Evolutionary conservation across 2,329 filamentous ascomycete species (phyloP).

Genomic region (Pseudogymnoascus sp.): DNA sequence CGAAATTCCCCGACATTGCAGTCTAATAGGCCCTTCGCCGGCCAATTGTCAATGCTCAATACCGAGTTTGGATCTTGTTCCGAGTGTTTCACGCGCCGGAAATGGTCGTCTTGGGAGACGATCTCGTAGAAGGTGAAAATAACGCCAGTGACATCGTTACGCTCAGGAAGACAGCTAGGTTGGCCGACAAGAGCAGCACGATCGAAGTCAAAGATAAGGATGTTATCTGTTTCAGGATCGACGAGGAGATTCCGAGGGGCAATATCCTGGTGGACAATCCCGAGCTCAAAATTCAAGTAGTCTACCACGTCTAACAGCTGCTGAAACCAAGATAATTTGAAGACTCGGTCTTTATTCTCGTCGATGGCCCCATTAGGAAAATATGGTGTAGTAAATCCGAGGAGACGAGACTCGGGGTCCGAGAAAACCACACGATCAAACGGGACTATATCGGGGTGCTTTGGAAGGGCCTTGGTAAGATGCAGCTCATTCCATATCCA

Average conservation of each 20-base stretch:
- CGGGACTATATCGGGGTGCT: conserved; percentile 32
- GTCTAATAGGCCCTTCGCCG: neutral
- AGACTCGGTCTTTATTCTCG: conserved; percentile 25
- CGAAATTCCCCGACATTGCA: neutral
- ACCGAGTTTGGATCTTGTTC: neutral
- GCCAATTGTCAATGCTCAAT: neutral
- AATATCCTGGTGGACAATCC: conserved; percentile 35
- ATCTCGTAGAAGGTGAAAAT: conserved; percentile 20
- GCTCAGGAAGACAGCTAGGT: conserved; percentile 14
- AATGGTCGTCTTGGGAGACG: conserved; percentile 17
- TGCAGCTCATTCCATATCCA: conserved; percentile 32
- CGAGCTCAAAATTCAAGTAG: conserved; percentile 32
- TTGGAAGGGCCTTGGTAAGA: conserved; percentile 30
- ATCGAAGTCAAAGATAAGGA: conserved; percentile 35
- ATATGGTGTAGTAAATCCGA: conserved; percentile 33
- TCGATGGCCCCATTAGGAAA: conserved; percentile 31
- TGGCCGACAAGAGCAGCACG: conserved; percentile 21
- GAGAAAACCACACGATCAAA: conserved; percentile 32
- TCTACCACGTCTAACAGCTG: conserved; percentile 34
- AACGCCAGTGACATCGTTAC: conserved; percentile 24
- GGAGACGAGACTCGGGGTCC: conserved; percentile 26
- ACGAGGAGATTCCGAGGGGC: conserved; percentile 33
- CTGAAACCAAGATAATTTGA: conserved; percentile 31
- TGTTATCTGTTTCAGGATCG: conserved; percentile 27
- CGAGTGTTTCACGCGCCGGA: neutral